Evolutionary conservation across 345 rosid genomes (phyloP).

Genomic region (Lepidium sativum): DNA sequence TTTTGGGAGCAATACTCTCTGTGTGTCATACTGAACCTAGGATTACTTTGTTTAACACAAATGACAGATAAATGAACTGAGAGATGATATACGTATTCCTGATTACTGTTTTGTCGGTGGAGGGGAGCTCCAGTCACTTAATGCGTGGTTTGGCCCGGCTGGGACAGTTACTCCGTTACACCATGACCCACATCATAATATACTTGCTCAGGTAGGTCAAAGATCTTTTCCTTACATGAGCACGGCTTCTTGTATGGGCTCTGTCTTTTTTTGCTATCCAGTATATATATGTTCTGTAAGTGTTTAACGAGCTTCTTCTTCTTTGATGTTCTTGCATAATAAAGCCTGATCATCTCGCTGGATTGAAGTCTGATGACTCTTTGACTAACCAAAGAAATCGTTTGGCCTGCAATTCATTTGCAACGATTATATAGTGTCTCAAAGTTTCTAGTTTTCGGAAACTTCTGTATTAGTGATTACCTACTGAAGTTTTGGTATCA

Average conservation of each 20-base stretch:
- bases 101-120: constrained; percentile 94
- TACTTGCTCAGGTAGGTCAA: constrained; percentile 74
- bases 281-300: neutral
- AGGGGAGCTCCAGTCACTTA: constrained; percentile 79
- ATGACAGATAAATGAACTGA: constrained; percentile 71
- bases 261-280: neutral
- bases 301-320: constrained; percentile 13
- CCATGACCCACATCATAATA: constrained; percentile 97
- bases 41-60: constrained; percentile 1
- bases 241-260: constrained; percentile 6
- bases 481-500: neutral
- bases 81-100: constrained; percentile 74
- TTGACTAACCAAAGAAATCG: constrained; percentile 23
- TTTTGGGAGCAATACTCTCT: neutral
- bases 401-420: constrained; percentile 9
- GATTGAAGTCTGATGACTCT: constrained; percentile 29
- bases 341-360: constrained; percentile 10
- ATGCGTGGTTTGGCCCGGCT: constrained; percentile 98
- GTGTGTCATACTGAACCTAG: constrained; percentile 11
- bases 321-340: constrained; percentile 22
- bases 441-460: neutral
- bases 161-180: constrained; percentile 95
- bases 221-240: neutral
- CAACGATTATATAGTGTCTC: neutral
- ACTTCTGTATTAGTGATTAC: neutral